These are phyloP conservation scores for Aspergillus phoenicis DNA, from an alignment of 2,329 filamentous ascomycete genomes.

Conservation along the genomic window DNA sequence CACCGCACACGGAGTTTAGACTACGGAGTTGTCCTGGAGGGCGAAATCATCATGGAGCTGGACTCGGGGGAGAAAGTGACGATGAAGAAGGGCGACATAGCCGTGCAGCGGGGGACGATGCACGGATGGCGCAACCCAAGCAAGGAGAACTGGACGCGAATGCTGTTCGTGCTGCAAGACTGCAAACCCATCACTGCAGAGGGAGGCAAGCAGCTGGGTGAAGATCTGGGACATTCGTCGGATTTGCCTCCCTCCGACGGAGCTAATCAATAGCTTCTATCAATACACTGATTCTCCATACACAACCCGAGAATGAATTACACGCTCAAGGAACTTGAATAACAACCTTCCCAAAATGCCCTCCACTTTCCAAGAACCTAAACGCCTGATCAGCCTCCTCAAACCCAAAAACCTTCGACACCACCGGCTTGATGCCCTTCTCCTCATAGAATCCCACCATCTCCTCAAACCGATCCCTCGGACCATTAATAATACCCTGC, in stretches of 20 bases:
- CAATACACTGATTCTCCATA: no score
- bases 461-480: slow-evolving; percentile 55
- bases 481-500: slow-evolving; percentile 65
- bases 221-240: slow-evolving; percentile 26
- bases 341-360: slow-evolving; percentile 59
- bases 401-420: slow-evolving; percentile 59
- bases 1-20: slow-evolving; percentile 59
- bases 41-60: slow-evolving; percentile 54
- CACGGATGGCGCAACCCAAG: slow-evolving; percentile 58
- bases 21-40: slow-evolving; percentile 59
- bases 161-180: slow-evolving; percentile 44
- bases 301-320: no score
- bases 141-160: slow-evolving; percentile 51
- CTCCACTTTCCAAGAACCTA: slow-evolving; percentile 54
- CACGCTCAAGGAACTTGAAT: slow-evolving; percentile 45
- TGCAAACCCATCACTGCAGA: slow-evolving; percentile 25
- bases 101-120: slow-evolving; percentile 59
- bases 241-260: slow-evolving; percentile 1
- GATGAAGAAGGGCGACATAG: slow-evolving; percentile 57
- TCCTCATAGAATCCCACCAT: slow-evolving; percentile 39
- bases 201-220: slow-evolving; percentile 25
- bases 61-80: slow-evolving; percentile 54
- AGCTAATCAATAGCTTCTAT: no score
- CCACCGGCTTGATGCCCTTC: slow-evolving; percentile 44
- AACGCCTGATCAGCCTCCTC: slow-evolving; percentile 56